Conservation (phyloP, 2,329 filamentous ascomycete species). For the Coniella lustricola region DNA sequence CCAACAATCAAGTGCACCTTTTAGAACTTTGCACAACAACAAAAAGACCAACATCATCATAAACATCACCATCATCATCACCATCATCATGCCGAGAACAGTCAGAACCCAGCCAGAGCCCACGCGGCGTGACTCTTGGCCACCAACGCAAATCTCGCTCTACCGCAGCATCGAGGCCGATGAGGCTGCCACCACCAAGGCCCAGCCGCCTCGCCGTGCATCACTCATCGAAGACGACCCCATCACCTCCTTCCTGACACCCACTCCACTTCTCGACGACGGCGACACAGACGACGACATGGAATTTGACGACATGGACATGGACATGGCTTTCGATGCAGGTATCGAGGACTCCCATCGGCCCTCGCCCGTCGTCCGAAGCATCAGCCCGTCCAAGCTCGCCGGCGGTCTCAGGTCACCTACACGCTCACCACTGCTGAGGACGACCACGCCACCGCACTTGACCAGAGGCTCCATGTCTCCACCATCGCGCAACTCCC, state of each 20-base stretch:
- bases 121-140: constrained; percentile 41
- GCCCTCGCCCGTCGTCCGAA: constrained; percentile 41
- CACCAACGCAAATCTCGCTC: constrained; percentile 43
- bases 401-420: constrained; percentile 39
- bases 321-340: constrained; percentile 47
- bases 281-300: constrained; percentile 30
- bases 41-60: not conserved
- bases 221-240: constrained; percentile 43
- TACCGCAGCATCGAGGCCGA: constrained; percentile 35
- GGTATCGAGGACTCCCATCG: constrained; percentile 47
- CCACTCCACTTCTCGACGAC: constrained; percentile 36
- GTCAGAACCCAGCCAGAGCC: constrained; percentile 2
- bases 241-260: constrained; percentile 49
- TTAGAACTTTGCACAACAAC: too few relatives aligned
- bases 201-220: constrained; percentile 22
- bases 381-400: constrained; percentile 50
- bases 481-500: constrained; percentile 29
- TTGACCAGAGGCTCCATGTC: constrained; percentile 27
- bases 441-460: constrained; percentile 32
- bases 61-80: not conserved
- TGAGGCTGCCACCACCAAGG: constrained; percentile 31
- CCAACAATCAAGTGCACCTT: too few relatives aligned
- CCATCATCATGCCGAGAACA: constrained; percentile 3
- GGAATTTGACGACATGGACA: constrained; percentile 31
- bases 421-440: constrained; percentile 30